Percentiles rank a stretch among this genome's conserved stretches.
These are phyloP conservation scores for Colletotrichum sp. DNA, from an alignment of 2,329 filamentous ascomycete species.

Conservation along the genomic window DNA sequence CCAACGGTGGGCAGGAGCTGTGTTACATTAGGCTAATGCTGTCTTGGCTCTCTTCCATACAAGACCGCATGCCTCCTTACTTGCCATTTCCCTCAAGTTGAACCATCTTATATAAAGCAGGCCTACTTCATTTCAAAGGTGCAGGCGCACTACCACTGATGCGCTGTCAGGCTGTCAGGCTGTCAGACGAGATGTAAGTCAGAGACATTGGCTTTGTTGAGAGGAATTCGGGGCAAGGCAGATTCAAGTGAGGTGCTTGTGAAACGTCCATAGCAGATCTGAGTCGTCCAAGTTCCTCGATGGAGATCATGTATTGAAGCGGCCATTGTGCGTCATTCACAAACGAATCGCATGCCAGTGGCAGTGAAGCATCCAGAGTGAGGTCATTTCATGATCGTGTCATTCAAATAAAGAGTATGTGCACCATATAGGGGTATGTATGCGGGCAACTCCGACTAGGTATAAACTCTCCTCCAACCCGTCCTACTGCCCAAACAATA, in stretches of 20 bases:
- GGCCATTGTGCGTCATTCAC: neutral
- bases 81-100: neutral
- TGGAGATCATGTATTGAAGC: neutral
- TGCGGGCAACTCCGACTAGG: conserved; percentile 6
- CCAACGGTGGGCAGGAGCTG: neutral
- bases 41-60: neutral
- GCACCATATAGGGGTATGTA: conserved; percentile 18
- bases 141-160: neutral
- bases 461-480: conserved; percentile 15
- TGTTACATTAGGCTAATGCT: neutral
- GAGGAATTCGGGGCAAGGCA: neutral
- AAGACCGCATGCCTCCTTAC: neutral
- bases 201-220: neutral
- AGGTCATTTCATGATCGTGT: conserved; percentile 18
- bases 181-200: neutral
- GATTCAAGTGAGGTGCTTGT: neutral
- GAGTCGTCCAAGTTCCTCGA: neutral
- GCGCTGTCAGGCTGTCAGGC: neutral
- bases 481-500: neutral
- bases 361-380: neutral
- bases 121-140: neutral
- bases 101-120: neutral
- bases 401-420: conserved; percentile 20
- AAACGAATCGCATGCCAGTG: neutral
- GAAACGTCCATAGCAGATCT: neutral